Base-by-base conservation (phyloP, 2,329 filamentous ascomycete genomes). In the Cryphonectria parasitica region DNA sequence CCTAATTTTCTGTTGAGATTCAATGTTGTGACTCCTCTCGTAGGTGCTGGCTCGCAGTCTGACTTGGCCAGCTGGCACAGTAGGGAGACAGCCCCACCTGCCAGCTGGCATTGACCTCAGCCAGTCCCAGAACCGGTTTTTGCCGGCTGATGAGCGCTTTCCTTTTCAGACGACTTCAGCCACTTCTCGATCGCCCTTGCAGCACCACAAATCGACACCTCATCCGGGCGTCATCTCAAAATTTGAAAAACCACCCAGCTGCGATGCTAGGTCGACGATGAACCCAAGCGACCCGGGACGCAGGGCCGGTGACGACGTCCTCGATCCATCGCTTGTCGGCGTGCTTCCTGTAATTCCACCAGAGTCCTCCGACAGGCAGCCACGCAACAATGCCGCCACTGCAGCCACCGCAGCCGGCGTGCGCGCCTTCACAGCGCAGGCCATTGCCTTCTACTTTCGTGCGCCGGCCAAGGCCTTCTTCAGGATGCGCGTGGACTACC, bases 381-480 rank as follows among this genome's bases (percentile, higher is more conserved):
- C 84, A 8, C 82, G 85, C 68, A 87, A 79, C 77, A 87, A 88
- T 77, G 86, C 86, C 52, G 86, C 87, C 7, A 89, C 87, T 2
- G 94, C 92, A 64, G 92, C 93, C n/a, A 94, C 93, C 31, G 94
- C 94, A 5, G 94, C 94, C 31, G 89, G 93, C 56, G 92, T 94
- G 73, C 91, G 95, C 63, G 95, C 94, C 39, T 80, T 97, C 73
- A 95, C 91, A 75, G 92, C 93, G 10, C 92, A 97, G 78, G 85
- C 94, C 76, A 88, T 97, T 68, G 91, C 94, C 34, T 97, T 97
- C 76, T 98, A 97, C 82, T 98, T 97, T 78, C 87, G 94, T 69
- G 93, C 94, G 0, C 95, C 95, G 0, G 92, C 94, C 67, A 97
- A 97, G 81, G 92, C 94, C 22, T 98, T 98, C 79, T 97, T 98